phyloP scores from a whole-genome alignment of 176 grass and related monocot genomes.

The Musa itinerans region DNA sequence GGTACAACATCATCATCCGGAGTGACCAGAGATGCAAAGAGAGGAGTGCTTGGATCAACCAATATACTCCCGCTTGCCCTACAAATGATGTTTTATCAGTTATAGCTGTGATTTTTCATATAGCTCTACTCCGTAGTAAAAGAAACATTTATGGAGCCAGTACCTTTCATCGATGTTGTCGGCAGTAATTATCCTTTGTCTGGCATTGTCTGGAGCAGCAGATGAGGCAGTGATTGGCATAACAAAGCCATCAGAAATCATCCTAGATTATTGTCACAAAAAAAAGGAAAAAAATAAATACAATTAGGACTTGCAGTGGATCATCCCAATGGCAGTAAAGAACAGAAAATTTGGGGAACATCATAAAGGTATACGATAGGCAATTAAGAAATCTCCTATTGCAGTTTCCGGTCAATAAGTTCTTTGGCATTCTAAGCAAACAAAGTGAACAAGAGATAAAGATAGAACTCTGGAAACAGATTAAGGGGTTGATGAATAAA shows the following conservation, averaged over 20 bases:
- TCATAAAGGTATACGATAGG: no score
- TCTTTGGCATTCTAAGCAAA: neutral
- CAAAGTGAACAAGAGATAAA: neutral
- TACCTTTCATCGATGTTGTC: conserved; percentile 46
- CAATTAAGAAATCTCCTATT: neutral
- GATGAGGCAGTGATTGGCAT: conserved; percentile 38
- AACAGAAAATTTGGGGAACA: neutral
- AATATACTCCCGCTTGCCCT: conserved; percentile 34
- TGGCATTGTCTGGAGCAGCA: conserved; percentile 38
- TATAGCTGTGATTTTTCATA: neutral
- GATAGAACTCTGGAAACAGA: neutral
- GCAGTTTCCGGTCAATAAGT: neutral
- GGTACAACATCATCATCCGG: conserved; percentile 25
- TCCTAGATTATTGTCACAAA: conserved; percentile 33
- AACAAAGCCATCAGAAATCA: conserved; percentile 49
- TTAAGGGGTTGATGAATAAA: neutral
- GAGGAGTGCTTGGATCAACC: conserved; percentile 19
- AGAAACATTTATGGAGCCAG: conserved; percentile 18
- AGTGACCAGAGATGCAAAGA: conserved; percentile 18
- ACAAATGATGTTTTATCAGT: conserved; percentile 23
- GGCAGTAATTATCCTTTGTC: conserved; percentile 49
- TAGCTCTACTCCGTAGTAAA: conserved; percentile 11
- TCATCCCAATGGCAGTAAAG: neutral
- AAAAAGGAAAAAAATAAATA: conserved; percentile 3
- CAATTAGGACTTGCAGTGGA: neutral